Conservation (phyloP, 768 basidiomycete genomes). For the Termitomyces sp. region DNA sequence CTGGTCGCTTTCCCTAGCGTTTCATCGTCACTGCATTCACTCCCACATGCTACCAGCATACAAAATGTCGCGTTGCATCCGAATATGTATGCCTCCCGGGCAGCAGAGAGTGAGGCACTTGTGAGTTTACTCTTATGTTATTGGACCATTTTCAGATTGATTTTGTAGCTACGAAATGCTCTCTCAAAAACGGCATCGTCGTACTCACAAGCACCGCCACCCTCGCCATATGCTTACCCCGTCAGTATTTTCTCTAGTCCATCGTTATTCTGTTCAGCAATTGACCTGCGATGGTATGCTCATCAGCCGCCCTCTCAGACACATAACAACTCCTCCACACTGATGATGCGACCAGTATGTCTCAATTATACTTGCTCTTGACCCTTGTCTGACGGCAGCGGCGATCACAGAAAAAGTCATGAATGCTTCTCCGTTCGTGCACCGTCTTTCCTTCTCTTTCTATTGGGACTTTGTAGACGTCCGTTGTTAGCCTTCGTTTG, state of each 20-base stretch:
- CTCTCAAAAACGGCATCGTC: slow-evolving; percentile 48
- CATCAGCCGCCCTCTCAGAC: slow-evolving; percentile 29
- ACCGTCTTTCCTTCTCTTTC: slow-evolving; percentile 5
- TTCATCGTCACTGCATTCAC: slow-evolving; percentile 58
- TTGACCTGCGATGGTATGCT: slow-evolving; percentile 4
- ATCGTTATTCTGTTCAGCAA: slow-evolving; percentile 5
- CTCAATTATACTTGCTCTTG: slow-evolving; percentile 10
- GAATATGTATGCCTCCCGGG: slow-evolving; percentile 61
- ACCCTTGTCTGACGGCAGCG: background rate
- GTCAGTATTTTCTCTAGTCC: slow-evolving; percentile 20
- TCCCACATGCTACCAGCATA: slow-evolving; percentile 70
- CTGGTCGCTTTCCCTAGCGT: slow-evolving; percentile 73
- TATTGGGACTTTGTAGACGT: slow-evolving; percentile 18
- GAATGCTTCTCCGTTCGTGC: slow-evolving; percentile 13
- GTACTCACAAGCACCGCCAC: slow-evolving; percentile 26
- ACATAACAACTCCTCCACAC: slow-evolving; percentile 35
- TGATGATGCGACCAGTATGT: slow-evolving; percentile 56
- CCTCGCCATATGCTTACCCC: slow-evolving; percentile 27
- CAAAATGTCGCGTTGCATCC: slow-evolving; percentile 62
- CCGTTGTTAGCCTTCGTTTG: slow-evolving; percentile 9
- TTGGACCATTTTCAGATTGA: slow-evolving; percentile 2
- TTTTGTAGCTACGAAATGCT: slow-evolving; percentile 54
- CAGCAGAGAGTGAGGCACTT: slow-evolving; percentile 74
- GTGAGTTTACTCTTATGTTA: slow-evolving; percentile 26
- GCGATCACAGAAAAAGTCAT: slow-evolving; percentile 19